These are phyloP conservation scores for Nannochloropsis granulata DNA, from an alignment of 108 stramenopile species.

Conservation along the genomic window DNA sequence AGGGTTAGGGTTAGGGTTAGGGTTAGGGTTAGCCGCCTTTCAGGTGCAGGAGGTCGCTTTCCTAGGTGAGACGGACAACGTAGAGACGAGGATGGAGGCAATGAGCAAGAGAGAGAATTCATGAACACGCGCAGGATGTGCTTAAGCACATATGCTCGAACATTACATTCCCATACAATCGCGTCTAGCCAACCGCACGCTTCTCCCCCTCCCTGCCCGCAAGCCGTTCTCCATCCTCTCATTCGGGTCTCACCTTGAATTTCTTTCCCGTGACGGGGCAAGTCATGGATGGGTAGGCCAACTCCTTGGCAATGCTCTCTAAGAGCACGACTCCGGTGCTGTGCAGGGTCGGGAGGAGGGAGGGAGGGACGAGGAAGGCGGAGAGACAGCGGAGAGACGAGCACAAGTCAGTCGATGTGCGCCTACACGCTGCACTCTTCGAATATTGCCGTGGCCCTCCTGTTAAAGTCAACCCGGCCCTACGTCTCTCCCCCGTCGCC, in stretches of 20 bases:
- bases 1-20: no score
- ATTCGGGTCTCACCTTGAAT: constrained; percentile 12
- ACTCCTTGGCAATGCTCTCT: constrained; percentile 25
- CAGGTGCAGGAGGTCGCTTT: background rate
- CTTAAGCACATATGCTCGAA: no score
- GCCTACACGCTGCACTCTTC: background rate
- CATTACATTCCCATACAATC: no score
- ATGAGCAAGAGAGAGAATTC: no score
- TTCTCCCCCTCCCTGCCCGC: no score
- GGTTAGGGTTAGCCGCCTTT: no score
- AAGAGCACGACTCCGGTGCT: constrained; percentile 28
- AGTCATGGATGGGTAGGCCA: constrained; percentile 34
- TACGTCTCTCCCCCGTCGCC: background rate
- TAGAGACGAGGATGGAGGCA: no score
- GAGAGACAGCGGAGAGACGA: background rate
- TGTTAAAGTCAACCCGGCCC: no score
- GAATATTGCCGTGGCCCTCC: background rate
- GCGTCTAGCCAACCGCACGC: no score
- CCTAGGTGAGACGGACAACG: no score
- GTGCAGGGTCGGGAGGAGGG: background rate
- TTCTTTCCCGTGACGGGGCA: constrained; percentile 37
- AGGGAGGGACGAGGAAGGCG: background rate
- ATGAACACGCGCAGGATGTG: no score
- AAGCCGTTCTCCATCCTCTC: no score
- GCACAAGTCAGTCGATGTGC: background rate